These are phyloP conservation scores for Trichoderma sp. DNA, from an alignment of 2,329 filamentous ascomycete genomes.

Conservation along the genomic window DNA sequence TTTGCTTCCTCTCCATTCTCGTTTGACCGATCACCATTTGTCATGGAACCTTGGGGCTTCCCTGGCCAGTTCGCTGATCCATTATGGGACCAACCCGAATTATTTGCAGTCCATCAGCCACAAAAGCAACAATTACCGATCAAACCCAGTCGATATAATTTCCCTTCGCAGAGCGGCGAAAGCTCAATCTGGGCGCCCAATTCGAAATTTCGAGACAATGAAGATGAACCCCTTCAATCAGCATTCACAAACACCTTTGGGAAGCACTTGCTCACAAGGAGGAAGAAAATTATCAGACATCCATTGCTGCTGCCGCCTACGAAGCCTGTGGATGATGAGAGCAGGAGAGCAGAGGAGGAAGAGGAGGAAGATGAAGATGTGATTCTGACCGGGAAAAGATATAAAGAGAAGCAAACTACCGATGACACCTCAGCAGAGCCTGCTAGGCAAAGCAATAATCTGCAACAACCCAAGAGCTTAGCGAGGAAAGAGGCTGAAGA, in stretches of 20 bases:
- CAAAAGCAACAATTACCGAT: neutral
- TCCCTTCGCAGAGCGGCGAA: slow-evolving; percentile 30
- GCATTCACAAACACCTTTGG: slow-evolving; percentile 11
- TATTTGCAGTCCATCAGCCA: neutral
- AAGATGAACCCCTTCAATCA: slow-evolving; percentile 16
- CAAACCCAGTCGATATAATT: slow-evolving; percentile 31
- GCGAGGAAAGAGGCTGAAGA: neutral
- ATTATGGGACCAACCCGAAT: slow-evolving; percentile 12
- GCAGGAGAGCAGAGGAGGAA: slow-evolving; percentile 24
- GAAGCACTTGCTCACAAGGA: slow-evolving; percentile 1
- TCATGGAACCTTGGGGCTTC: slow-evolving; percentile 18
- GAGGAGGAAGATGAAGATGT: slow-evolving; percentile 25
- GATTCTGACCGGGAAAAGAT: slow-evolving; percentile 22
- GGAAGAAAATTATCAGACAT: neutral
- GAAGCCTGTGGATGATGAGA: slow-evolving; percentile 22
- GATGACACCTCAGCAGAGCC: neutral
- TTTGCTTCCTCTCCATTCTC: slow-evolving; percentile 25
- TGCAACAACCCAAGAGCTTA: neutral
- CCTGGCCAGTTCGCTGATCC: slow-evolving; percentile 13
- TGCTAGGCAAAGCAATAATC: neutral
- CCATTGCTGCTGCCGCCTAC: neutral
- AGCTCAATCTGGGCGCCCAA: slow-evolving; percentile 36
- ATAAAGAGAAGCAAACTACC: neutral
- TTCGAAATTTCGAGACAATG: slow-evolving; percentile 24
- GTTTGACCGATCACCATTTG: slow-evolving; percentile 22